phyloP scores from a whole-genome alignment of 2,329 filamentous ascomycete species.

The Cercospora zeina region DNA sequence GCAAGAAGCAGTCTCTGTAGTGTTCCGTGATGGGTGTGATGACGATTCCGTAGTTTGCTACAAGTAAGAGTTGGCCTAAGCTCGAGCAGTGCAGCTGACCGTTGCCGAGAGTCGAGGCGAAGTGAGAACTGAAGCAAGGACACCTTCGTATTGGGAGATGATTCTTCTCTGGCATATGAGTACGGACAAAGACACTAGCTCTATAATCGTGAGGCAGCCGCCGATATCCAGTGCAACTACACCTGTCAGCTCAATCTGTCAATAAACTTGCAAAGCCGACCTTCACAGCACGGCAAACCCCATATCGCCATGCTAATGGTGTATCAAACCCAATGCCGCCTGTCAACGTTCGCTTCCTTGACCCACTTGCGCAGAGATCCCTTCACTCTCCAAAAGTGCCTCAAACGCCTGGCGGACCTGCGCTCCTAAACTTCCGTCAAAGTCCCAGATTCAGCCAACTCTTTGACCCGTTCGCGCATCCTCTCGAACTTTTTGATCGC shows the following conservation, averaged over 20 bases:
- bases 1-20: neutral
- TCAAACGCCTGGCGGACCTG: constrained; percentile 9
- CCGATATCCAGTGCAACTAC: neutral
- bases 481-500: constrained; percentile 60
- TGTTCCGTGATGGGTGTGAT: neutral
- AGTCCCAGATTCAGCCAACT: constrained; percentile 26
- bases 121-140: neutral
- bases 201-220: neutral
- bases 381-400: neutral
- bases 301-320: constrained; percentile 2
- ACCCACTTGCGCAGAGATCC: constrained; percentile 2
- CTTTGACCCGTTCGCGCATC: constrained; percentile 47
- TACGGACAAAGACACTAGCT: neutral
- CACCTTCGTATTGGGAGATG: neutral
- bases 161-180: neutral
- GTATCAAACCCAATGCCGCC: neutral
- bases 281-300: neutral
- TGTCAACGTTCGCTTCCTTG: neutral
- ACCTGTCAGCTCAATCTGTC: constrained; percentile 1
- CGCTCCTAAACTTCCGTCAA: constrained; percentile 29
- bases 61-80: neutral
- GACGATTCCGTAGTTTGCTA: neutral
- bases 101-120: neutral
- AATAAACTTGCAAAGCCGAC: neutral
- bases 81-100: neutral